Percentiles rank a stretch among this genome's conserved stretches.
phyloP scores from a whole-genome alignment of 73 alveolate species.

The Stentor roeselii region DNA sequence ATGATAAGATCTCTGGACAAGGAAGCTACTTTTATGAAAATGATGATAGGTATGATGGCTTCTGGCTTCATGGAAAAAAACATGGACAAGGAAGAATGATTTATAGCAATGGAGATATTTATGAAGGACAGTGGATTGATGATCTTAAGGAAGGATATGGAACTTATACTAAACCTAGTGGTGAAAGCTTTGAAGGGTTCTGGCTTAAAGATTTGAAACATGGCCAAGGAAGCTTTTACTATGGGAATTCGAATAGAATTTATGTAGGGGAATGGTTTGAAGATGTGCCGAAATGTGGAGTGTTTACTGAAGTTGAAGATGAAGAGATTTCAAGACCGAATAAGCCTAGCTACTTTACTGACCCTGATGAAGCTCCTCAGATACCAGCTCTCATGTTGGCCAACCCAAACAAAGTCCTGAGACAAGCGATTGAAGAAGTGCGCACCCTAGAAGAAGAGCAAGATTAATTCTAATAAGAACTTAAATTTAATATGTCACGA shows the following conservation, averaged over 20 bases:
- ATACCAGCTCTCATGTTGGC: conserved; percentile 61
- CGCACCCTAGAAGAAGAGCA: too few species aligned
- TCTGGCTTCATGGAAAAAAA: conserved; percentile 84
- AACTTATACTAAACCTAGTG: conserved; percentile 78
- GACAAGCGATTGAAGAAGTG: conserved; percentile 60
- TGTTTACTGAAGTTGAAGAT: conserved; percentile 88
- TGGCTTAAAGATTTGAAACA: conserved; percentile 90
- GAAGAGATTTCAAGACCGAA: conserved; percentile 53
- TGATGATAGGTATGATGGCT: conserved; percentile 98
- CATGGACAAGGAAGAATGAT: conserved; percentile 95
- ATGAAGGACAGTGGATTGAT: conserved; percentile 93
- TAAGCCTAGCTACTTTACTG: conserved; percentile 68
- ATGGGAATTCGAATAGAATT: conserved; percentile 62
- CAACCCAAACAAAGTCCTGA: conserved; percentile 74
- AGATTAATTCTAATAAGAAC: too few species aligned
- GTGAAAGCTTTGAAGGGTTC: conserved; percentile 87
- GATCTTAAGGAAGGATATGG: conserved; percentile 89
- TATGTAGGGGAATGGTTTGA: conserved; percentile 95
- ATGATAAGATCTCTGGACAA: conserved; percentile 94
- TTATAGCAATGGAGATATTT: conserved; percentile 92
- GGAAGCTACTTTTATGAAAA: conserved; percentile 90
- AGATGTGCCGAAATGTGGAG: conserved; percentile 88
- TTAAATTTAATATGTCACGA: background rate
- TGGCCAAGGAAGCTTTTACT: conserved; percentile 86
- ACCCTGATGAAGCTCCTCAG: conserved; percentile 75